Evolutionary conservation across 306 rosid genomes (phyloP).

Genomic region (Cucurbita moschata): DNA sequence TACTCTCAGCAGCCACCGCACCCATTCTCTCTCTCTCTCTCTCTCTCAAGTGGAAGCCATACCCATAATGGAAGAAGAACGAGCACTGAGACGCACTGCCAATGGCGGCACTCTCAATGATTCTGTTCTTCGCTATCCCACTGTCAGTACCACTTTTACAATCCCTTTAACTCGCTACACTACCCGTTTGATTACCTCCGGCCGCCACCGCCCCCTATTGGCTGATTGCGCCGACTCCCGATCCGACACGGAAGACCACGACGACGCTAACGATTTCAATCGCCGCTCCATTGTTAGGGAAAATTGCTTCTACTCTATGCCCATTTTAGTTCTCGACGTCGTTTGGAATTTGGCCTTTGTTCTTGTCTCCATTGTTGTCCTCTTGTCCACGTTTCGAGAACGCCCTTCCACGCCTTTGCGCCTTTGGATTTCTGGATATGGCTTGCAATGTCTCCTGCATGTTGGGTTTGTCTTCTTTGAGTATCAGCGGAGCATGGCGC

Average conservation of each 20-base stretch:
- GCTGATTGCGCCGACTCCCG: conserved; percentile 15
- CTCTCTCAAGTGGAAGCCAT: not conserved
- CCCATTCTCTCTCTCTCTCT: not conserved
- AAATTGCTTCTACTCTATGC: conserved; percentile 24
- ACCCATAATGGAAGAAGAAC: conserved; percentile 30
- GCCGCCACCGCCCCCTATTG: conserved; percentile 23
- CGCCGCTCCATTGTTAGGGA: conserved; percentile 8
- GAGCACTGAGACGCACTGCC: not conserved
- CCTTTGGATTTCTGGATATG: conserved; percentile 57
- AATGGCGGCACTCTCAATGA: conserved; percentile 4
- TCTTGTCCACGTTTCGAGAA: conserved; percentile 40
- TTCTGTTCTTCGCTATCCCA: conserved; percentile 20
- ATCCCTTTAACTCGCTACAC: conserved; percentile 36
- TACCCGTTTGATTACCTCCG: conserved; percentile 23
- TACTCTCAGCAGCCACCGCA: too few species aligned
- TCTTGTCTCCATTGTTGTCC: conserved; percentile 40
- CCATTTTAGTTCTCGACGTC: conserved; percentile 47
- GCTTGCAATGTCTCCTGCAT: conserved; percentile 48
- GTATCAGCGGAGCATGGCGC: conserved; percentile 15
- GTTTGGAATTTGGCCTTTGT: conserved; percentile 68
- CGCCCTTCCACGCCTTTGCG: conserved; percentile 59
- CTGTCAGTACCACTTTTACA: conserved; percentile 17
- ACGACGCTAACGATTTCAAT: not conserved
- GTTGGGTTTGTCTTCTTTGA: conserved; percentile 42
- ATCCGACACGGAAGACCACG: conserved; percentile 4